Evolutionary conservation across 176 grass and related monocot genomes (phyloP).

Genomic region (Eremochloa ophiuroides): DNA sequence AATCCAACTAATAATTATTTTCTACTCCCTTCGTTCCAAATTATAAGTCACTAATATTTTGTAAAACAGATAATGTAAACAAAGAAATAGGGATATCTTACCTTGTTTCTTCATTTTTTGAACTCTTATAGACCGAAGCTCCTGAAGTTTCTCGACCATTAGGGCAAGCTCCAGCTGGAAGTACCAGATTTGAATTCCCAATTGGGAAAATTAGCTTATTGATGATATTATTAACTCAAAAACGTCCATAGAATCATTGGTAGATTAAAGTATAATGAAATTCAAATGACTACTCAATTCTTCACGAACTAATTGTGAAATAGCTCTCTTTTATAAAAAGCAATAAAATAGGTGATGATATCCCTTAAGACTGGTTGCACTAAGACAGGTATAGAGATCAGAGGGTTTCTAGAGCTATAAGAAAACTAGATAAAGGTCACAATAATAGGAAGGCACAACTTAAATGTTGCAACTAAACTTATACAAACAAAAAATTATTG

Average conservation of each 20-base stretch:
- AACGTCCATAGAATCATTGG: constrained; percentile 12
- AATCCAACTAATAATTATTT: neutral
- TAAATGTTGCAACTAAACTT: neutral
- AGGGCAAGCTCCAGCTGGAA: constrained; percentile 90
- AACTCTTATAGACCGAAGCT: constrained; percentile 93
- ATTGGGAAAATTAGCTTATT: constrained; percentile 25
- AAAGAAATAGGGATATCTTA: constrained; percentile 16
- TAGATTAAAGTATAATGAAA: constrained; percentile 10
- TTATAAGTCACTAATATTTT: too few relatives aligned
- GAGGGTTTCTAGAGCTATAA: neutral
- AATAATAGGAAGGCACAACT: neutral
- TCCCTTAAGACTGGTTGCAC: neutral
- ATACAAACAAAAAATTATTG: neutral
- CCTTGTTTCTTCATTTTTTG: constrained; percentile 98
- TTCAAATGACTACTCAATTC: neutral
- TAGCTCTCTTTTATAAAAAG: neutral
- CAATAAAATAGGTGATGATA: neutral
- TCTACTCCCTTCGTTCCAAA: too few relatives aligned
- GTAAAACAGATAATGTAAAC: neutral
- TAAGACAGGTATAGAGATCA: neutral
- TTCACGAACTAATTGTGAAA: neutral
- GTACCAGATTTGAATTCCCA: neutral
- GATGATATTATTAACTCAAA: neutral
- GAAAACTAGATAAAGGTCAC: neutral
- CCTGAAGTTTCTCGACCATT: constrained; percentile 94